phyloP scores from a whole-genome alignment of 164 flowering plant species.

The Brasenia schreberi region DNA sequence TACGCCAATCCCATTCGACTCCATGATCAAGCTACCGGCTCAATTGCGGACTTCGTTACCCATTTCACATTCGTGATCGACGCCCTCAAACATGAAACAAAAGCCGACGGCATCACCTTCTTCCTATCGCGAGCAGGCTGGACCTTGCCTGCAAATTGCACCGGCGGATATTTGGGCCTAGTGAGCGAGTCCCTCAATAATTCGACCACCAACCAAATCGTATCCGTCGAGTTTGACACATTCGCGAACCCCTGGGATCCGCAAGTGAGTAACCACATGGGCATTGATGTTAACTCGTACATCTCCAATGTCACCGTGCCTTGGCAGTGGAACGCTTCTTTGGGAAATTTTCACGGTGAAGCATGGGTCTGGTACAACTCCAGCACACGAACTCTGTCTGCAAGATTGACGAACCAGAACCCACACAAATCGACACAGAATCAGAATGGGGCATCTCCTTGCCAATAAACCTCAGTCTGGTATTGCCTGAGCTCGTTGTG shows the following conservation, averaged over 20 bases:
- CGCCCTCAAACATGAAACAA: background rate
- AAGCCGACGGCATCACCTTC: slow-evolving; percentile 17
- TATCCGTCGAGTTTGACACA: background rate
- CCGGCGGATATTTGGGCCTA: slow-evolving; percentile 25
- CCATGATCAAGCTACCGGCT: slow-evolving; percentile 7
- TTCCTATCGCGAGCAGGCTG: slow-evolving; percentile 22
- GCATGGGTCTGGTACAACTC: background rate
- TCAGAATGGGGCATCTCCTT: background rate
- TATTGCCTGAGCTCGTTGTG: background rate
- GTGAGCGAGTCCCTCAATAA: background rate
- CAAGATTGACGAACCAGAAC: background rate
- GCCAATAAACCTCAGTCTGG: background rate
- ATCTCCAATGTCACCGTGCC: background rate
- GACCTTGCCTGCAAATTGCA: slow-evolving; percentile 16
- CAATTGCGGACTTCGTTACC: slow-evolving; percentile 29
- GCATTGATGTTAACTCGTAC: background rate
- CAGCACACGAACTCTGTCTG: no score
- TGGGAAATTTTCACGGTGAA: background rate
- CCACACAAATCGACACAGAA: background rate
- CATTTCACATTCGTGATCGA: slow-evolving; percentile 8
- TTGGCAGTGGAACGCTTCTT: background rate
- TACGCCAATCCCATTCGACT: background rate
- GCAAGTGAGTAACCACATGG: background rate
- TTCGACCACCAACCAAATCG: background rate
- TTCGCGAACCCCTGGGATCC: slow-evolving; percentile 23